Percentiles rank a stretch among this genome's conserved stretches.
Conservation (phyloP, 2,329 filamentous ascomycete species). For the Colletotrichum camelliae region DNA sequence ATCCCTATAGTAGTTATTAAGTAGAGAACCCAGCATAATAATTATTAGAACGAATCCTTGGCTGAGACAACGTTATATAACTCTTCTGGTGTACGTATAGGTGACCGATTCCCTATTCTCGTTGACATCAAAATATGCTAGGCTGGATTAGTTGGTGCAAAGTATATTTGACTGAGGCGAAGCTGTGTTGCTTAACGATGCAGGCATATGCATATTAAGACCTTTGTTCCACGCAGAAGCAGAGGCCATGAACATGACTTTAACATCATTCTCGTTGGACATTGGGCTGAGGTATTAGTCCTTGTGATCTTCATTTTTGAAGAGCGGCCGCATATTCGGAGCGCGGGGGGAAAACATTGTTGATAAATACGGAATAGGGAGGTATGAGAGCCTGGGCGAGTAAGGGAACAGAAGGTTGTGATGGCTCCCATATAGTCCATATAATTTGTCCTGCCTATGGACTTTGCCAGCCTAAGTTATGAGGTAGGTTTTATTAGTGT, state of each 20-base stretch:
- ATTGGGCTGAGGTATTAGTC: neutral
- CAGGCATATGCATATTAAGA: neutral
- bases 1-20: neutral
- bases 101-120: neutral
- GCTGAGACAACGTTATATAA: neutral
- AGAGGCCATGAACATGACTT: neutral
- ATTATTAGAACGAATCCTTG: neutral
- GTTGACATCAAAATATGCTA: neutral
- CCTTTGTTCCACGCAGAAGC: neutral
- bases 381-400: neutral
- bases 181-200: neutral
- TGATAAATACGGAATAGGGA: neutral
- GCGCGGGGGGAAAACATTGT: neutral
- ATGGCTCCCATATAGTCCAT: neutral
- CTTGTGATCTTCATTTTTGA: neutral
- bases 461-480: neutral
- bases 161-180: neutral
- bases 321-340: neutral
- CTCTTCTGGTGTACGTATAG: neutral
- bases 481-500: neutral
- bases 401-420: neutral
- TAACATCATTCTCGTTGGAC: neutral
- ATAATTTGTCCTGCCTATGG: neutral
- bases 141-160: neutral
- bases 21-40: neutral